Evolutionary conservation across 371 early-diverging fungal genomes (phyloP), one percentile per base, ranked within the genome.

Genomic region (Actinomucor elegans): DNA sequence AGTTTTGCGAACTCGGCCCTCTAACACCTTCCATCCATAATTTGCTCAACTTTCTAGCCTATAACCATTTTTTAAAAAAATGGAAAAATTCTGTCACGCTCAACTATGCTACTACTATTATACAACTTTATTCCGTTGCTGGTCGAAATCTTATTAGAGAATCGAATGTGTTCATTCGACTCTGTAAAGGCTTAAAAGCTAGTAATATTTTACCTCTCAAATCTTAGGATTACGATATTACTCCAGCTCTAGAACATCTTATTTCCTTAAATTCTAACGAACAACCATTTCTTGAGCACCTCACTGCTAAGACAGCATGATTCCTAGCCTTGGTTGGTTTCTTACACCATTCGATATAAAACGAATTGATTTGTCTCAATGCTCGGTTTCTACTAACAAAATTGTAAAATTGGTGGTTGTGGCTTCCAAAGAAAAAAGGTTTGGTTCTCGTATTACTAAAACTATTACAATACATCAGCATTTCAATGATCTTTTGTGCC

Each of bases 341-440:
- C 14, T 24, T 58, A 2, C 59, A 40, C n/a, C 58, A 51, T 0
- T 57, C 58, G 38, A 57, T 24, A 18, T 57, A 4, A 23, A 4
- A 2, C 15, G 51, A 1, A 55, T 56, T 9, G 52, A 63, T 32
- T 38, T 66, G n/a, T 15, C 44, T 6, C 27, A 37, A 6, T 23
- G 42, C 17, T 2, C 38, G 0, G 14, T 37, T 23, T 35, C 47
- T 48, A 3, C 40, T 15, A 15, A 15, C 21, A 15, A 7, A 2
- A 41, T 32, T 23, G 8, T 54, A 5, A 17, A 3, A 2, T 21
- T 61, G 1, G 37, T 45, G 2, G 20, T 63, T 15, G 50, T 27
- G 18, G n/a, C n/a, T n/a, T n/a, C n/a, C n/a, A n/a, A n/a, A n/a
- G n/a, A n/a, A n/a, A n/a, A n/a, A n/a, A n/a, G n/a, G n/a, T n/a